A percentile compares a stretch with the other conserved stretches of the same genome.
phyloP scores from a whole-genome alignment of 495 filamentous ascomycete genomes.

The Annulohypoxylon bovei region DNA sequence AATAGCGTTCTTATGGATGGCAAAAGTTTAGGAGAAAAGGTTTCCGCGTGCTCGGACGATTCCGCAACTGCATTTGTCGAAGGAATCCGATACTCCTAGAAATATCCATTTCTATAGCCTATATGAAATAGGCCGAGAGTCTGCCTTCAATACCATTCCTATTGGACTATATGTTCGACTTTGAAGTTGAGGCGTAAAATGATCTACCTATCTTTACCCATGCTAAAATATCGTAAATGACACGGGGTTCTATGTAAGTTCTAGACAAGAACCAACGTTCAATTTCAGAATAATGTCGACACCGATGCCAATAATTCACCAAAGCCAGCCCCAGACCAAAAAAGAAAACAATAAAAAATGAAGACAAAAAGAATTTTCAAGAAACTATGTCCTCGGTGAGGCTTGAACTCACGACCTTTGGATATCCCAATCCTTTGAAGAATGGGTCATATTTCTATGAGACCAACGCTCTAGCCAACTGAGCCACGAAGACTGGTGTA shows the following conservation, averaged over 20 bases:
- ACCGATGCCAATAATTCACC: not conserved
- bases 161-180: not conserved
- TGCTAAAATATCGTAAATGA: not conserved
- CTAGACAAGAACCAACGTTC: no score
- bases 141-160: not conserved
- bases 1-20: constrained; percentile 26
- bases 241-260: no score
- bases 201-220: not conserved
- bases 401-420: constrained; percentile 21
- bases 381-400: not conserved
- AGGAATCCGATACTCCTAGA: not conserved
- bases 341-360: not conserved
- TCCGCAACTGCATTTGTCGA: not conserved
- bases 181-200: not conserved
- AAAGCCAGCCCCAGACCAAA: not conserved
- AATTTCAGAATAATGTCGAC: no score
- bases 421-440: constrained; percentile 10
- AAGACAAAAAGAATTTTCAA: not conserved
- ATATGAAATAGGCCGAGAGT: not conserved
- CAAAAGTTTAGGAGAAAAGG: constrained; percentile 4
- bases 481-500: not conserved
- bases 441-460: constrained; percentile 14
- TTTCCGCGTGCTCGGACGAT: not conserved
- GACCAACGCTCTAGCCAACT: constrained; percentile 11
- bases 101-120: not conserved